phyloP scores from a whole-genome alignment of 345 rosid species.

The Eucalyptus cloeziana region DNA sequence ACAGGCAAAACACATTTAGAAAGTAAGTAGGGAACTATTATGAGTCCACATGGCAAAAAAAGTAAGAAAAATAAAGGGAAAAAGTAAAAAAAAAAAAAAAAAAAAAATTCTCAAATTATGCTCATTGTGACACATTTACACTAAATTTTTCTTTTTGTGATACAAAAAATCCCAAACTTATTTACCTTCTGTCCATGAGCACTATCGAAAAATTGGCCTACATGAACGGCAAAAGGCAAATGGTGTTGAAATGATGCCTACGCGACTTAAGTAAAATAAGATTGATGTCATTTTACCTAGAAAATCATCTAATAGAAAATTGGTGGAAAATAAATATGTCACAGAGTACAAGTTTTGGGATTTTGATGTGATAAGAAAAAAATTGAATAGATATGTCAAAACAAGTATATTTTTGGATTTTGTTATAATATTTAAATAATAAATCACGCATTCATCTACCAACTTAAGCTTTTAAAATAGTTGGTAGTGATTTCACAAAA shows the following conservation, averaged over 20 bases:
- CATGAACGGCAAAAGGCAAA: background rate
- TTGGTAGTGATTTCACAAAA: no score
- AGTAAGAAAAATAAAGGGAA: background rate
- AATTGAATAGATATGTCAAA: background rate
- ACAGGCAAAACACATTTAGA: background rate
- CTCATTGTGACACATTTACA: no score
- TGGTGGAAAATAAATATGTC: background rate
- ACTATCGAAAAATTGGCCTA: background rate
- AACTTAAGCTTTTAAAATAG: no score
- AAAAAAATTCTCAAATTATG: no score
- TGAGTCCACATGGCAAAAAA: background rate
- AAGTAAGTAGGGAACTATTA: background rate
- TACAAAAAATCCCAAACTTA: background rate
- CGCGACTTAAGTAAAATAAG: background rate
- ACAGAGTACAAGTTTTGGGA: background rate
- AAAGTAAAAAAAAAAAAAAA: background rate
- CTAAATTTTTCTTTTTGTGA: background rate
- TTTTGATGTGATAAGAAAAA: background rate
- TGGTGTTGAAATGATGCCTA: background rate
- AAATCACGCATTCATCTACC: no score
- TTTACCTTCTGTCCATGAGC: background rate
- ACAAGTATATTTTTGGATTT: background rate
- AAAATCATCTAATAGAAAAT: background rate
- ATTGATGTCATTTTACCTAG: background rate
- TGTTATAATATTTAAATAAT: background rate